Percentiles rank a stretch among this genome's conserved stretches.
Evolutionary conservation across 352 stramenopile species (phyloP).

Genomic region (Pythium oligandrum): DNA sequence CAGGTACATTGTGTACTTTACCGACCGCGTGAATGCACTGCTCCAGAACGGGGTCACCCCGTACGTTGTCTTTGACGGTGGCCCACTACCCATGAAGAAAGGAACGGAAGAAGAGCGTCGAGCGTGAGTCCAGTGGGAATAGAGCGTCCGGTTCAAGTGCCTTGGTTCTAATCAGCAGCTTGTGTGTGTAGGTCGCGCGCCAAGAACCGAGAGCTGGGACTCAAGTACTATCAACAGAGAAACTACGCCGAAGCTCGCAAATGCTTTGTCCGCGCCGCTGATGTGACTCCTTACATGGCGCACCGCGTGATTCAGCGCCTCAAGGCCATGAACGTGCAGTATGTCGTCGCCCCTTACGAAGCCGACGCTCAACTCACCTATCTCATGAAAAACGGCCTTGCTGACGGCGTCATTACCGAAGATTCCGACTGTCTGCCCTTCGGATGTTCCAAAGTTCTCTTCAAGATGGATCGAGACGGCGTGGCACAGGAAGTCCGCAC

Average conservation of each 20-base stretch:
- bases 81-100: conserved; percentile 72
- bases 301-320: conserved; percentile 72
- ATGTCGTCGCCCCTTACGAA: conserved; percentile 87
- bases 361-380: conserved; percentile 85
- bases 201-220: conserved; percentile 61
- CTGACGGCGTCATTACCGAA: conserved; percentile 94
- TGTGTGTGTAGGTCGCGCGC: conserved; percentile 36
- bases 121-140: conserved; percentile 27
- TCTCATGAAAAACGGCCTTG: conserved; percentile 68
- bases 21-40: conserved; percentile 48
- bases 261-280: conserved; percentile 62
- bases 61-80: conserved; percentile 80
- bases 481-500: conserved; percentile 82
- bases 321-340: conserved; percentile 68
- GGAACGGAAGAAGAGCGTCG: conserved; percentile 66
- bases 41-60: conserved; percentile 52
- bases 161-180: background rate
- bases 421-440: conserved; percentile 95
- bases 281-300: conserved; percentile 78
- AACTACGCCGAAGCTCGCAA: conserved; percentile 64
- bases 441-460: conserved; percentile 89
- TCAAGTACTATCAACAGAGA: conserved; percentile 48
- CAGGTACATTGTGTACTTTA: conserved; percentile 79
- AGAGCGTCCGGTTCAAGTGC: background rate
- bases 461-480: conserved; percentile 93